Percentiles rank a stretch among this genome's conserved stretches.
phyloP scores from a whole-genome alignment of 495 filamentous ascomycete genomes.

The Opeltia flavorubescens region DNA sequence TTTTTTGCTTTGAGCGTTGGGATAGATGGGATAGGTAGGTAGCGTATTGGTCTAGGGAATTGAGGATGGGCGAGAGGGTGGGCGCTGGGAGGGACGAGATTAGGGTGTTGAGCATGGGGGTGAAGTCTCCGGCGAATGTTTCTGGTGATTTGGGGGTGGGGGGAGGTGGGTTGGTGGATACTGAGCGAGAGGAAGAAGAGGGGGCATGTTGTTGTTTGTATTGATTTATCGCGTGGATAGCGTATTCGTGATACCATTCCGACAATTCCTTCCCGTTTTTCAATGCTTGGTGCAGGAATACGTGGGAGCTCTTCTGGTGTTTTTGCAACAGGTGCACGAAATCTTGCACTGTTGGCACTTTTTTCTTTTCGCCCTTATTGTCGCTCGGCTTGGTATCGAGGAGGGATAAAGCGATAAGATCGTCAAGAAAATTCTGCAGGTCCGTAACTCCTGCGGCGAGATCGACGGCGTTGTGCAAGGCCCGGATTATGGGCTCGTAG shows the following conservation, averaged over 20 bases:
- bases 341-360: conserved; percentile 42
- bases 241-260: conserved; percentile 34
- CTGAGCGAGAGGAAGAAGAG: too few species aligned
- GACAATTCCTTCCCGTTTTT: conserved; percentile 45
- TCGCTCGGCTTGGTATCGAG: not conserved
- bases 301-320: conserved; percentile 39
- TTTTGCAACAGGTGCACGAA: conserved; percentile 41
- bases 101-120: conserved; percentile 27
- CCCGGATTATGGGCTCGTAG: conserved; percentile 53
- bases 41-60: conserved; percentile 35
- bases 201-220: conserved; percentile 20
- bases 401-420: conserved; percentile 37
- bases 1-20: conserved; percentile 29
- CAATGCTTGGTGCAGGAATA: conserved; percentile 46
- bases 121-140: conserved; percentile 29
- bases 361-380: conserved; percentile 13
- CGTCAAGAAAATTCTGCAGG: conserved; percentile 41
- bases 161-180: too few species aligned
- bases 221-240: conserved; percentile 22
- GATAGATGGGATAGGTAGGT: conserved; percentile 36
- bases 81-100: conserved; percentile 27
- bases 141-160: not conserved
- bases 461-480: conserved; percentile 48
- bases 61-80: conserved; percentile 21
- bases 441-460: conserved; percentile 43